Evolutionary conservation across 345 rosid genomes (phyloP), one percentile per base, ranked within the genome.

Genomic region (Hypericum androsaemum): DNA sequence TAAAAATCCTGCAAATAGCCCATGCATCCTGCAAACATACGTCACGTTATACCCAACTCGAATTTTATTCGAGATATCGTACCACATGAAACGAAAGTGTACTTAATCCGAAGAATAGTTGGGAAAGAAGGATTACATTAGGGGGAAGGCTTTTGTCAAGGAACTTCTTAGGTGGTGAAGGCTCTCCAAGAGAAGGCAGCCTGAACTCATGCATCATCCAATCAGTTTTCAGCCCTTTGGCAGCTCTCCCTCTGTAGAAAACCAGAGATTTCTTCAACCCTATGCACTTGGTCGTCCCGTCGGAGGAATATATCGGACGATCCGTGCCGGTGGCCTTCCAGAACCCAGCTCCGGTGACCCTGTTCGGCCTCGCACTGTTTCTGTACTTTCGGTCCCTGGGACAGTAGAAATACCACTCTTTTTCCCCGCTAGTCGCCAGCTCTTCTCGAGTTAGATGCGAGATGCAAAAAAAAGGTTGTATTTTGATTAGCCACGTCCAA

Each of bases 121-220:
- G 32, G 32, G 32, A 22, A 22, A 22, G 32, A 22, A 22, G 32
- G 32, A 22, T 53, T 78, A 90, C 98, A 57, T 67, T 78, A 11
- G 84, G 66, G 54, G 94, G 88, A 37, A 84, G 59, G 70, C 62
- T 75, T 72, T 71, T 87, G 59, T 80, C 82, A 4, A 74, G 65
- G 62, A 72, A 40, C 69, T 76, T 80, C 68, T 74, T 83, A 0
- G 77, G 67, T 2, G 75, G 79, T 7, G 71, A 59, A 9, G 86
- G 73, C 44, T 77, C 85, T 0, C 69, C 41, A 7, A 78, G 54
- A 38, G 98, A 76, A 61, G 98, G 98, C 37, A 90, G 77, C 10
- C 95, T 87, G 53, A 87, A 90, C 52, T 90, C 98, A n/a, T 90
- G 98, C 98, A 90, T 90, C 98, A 90, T 90, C 98, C 96, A 90